Base-by-base conservation (phyloP, 2,329 filamentous ascomycete genomes). In the Aureobasidium sp. region DNA sequence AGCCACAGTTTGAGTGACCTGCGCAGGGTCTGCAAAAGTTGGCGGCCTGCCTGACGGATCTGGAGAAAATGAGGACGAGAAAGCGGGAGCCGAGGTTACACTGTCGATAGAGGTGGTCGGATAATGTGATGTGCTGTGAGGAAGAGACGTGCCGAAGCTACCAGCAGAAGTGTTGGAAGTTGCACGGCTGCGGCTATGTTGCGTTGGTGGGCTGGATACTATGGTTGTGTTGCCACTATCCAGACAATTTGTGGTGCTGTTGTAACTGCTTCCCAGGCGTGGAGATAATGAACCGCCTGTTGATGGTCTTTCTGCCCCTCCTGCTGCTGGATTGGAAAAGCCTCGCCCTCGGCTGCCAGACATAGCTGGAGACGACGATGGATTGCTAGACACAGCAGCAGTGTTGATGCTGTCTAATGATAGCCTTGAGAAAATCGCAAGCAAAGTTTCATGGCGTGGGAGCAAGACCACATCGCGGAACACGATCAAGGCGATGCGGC, bases 1-100 rank as follows among this genome's bases (percentile, higher is more conserved):
- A 0, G 91, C 94, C 0, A 97, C 92, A 67, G 93, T 96, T 67
- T 97, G 92, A 0, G 94, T 96, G 59, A 97, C 86, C 70, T 94
- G 86, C 71, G 90, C 88, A 13, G 61, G 61, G n/a, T 63, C 61
- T 55, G 65, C 66, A 62, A 47, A 63, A 61, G 42, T 67, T 67
- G 41, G 72, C 42, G 16, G 48, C 10, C 27, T 34, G 25, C 50
- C 50, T 3, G 21, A 29, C 3, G 50, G 60, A 39, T 44, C 44
- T 6, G 48, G 44, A 6, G 63, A 55, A 25, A 55, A 42, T 25
- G 63, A 30, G 65, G 66, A 44, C 63, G 63, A 30, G 67, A 30
- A 55, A 2, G 41, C 29, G 16, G 54, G 54, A 15, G 50, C 37
- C 3, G 57, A 49, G 25, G 57, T 42, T 4, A 59, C 44, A 16